Evolutionary conservation across 495 filamentous ascomycete species (phyloP), one percentile per base, ranked within the genome.

Genomic region (Daldinia bambusicola): DNA sequence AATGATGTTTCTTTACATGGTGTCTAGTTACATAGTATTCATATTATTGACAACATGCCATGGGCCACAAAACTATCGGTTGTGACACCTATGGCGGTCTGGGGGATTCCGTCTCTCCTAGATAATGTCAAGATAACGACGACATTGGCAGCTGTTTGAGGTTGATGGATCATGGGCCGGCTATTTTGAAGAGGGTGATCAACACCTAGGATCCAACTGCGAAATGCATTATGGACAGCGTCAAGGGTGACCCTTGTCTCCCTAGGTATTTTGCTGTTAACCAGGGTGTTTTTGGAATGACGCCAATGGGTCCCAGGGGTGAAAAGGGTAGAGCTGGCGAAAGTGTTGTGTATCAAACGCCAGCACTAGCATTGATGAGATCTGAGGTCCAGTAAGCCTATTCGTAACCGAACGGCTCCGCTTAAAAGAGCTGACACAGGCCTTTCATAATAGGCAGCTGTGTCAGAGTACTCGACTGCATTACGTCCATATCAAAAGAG

Each of bases 141-240:
- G 59, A 37, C 48, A 43, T 59, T 61, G 58, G 53, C 52, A 26
- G 56, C 34, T 72, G 78, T 79, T 81, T 79, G 78, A 81, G 74
- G 71, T 80, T 78, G 72, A 79, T 79, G 70, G 70, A 73, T 64
- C 70, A 69, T 73, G 57, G 76, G 74, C 78, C 77, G 79, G 80
- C 68, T 80, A 82, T 82, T 83, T 70, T 65, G 73, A 73, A 69
- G 76, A 78, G 80, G 81, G 80, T 82, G 83, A 85, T 85, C 84
- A 77, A 53, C 83, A 55, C 40, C 82, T 79, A 71, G 83, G 83
- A 80, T 80, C 37, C 67, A 60, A 40, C 72, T 69, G 55, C 59
- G 58, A 65, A 57, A 56, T 52, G 66, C 69, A 70, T 70, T 51
- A 58, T 68, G 41, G 53, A 67, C 41, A 52, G 34, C 26, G 61